Conservation (phyloP, 2,329 filamentous ascomycete genomes). For the Penicillium sp. region DNA sequence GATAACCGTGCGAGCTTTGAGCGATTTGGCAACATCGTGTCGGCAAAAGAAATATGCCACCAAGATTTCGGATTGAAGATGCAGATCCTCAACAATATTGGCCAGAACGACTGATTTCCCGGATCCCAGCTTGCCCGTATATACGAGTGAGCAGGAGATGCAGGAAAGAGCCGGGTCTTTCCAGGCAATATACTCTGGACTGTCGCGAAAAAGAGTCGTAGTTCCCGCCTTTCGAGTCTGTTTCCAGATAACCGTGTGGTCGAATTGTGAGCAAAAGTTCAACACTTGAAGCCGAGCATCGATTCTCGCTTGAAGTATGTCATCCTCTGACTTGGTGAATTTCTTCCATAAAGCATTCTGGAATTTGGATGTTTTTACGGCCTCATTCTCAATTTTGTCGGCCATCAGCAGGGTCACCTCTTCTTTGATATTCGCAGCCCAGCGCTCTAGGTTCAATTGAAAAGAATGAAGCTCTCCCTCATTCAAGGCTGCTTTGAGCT, state of each 20-base stretch:
- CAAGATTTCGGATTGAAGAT: slow-evolving; percentile 15
- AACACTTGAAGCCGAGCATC: slow-evolving; percentile 28
- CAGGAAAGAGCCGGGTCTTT: slow-evolving; percentile 19
- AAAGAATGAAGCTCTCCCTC: slow-evolving; percentile 29
- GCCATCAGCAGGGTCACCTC: slow-evolving; percentile 30
- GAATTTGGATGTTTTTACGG: not conserved
- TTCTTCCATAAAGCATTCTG: not conserved
- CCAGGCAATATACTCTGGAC: slow-evolving; percentile 29
- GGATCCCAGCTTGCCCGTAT: slow-evolving; percentile 43
- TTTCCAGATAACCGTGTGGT: slow-evolving; percentile 45
- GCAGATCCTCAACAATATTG: slow-evolving; percentile 45
- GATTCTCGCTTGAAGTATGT: not conserved
- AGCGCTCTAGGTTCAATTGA: slow-evolving; percentile 35
- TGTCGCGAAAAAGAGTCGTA: slow-evolving; percentile 24
- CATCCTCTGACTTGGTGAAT: not conserved
- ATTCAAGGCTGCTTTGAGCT: slow-evolving; percentile 32
- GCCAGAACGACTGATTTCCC: slow-evolving; percentile 50
- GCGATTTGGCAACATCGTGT: slow-evolving; percentile 29
- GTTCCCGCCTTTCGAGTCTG: slow-evolving; percentile 43
- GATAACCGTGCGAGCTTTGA: slow-evolving; percentile 31
- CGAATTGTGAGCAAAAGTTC: slow-evolving; percentile 43
- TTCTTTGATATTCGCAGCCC: slow-evolving; percentile 40
- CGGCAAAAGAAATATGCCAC: slow-evolving; percentile 40
- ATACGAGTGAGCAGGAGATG: slow-evolving; percentile 31
- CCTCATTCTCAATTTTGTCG: slow-evolving; percentile 26